phyloP scores from a whole-genome alignment of 805 yeast species.

The Lipomyces sp. region DNA sequence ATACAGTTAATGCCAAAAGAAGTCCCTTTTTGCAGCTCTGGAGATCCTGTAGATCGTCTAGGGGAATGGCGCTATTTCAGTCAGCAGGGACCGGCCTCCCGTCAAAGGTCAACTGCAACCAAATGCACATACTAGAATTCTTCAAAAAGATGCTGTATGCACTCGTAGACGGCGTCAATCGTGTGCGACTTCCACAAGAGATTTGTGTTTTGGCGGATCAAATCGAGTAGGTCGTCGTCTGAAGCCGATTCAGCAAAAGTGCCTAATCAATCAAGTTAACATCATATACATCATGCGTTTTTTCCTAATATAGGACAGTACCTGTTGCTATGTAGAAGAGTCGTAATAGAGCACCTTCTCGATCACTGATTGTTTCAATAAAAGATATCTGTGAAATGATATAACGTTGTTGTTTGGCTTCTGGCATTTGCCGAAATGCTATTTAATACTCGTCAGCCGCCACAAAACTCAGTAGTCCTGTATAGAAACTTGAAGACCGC shows the following conservation, averaged over 20 bases:
- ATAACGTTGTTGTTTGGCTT: constrained; percentile 5
- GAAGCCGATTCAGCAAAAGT: constrained; percentile 19
- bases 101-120: too few relatives aligned
- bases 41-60: not conserved
- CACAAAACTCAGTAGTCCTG: not conserved
- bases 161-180: constrained; percentile 15
- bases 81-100: not conserved
- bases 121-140: constrained; percentile 16
- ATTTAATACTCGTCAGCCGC: not conserved
- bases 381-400: constrained; percentile 8
- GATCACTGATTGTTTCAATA: not conserved
- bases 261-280: constrained; percentile 12
- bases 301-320: not conserved
- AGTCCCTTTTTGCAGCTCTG: constrained; percentile 7
- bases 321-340: constrained; percentile 28
- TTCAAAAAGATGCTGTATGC: constrained; percentile 14
- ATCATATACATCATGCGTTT: not conserved
- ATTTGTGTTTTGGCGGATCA: constrained; percentile 11
- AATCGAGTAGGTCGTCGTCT: constrained; percentile 16
- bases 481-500: not conserved
- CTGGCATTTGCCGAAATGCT: constrained; percentile 17
- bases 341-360: constrained; percentile 18
- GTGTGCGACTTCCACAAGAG: constrained; percentile 12
- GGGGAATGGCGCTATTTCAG: not conserved
- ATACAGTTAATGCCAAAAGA: constrained; percentile 21